Conservation (phyloP, 495 filamentous ascomycete genomes). For the Beverwykella pulmonaria region DNA sequence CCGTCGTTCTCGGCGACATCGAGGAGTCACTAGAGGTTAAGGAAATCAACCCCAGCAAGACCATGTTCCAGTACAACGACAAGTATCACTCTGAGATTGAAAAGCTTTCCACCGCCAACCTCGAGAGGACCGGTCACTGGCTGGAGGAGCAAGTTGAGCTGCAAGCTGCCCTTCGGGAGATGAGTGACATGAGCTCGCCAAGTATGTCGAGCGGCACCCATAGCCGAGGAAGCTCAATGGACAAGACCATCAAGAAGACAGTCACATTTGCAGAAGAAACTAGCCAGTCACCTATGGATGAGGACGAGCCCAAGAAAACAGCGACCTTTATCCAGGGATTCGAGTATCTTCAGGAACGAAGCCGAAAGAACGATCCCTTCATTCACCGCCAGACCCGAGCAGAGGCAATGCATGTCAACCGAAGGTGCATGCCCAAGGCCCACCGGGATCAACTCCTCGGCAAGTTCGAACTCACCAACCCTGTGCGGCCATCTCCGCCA, state of each 20-base stretch:
- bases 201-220: conserved; percentile 18
- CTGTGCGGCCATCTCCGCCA: conserved; percentile 52
- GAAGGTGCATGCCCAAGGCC: conserved; percentile 53
- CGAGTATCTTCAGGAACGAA: conserved; percentile 64
- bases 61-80: conserved; percentile 68
- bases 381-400: conserved; percentile 81
- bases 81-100: conserved; percentile 68
- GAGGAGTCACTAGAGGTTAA: conserved; percentile 44
- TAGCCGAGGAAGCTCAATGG: conserved; percentile 36
- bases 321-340: conserved; percentile 93
- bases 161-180: conserved; percentile 63
- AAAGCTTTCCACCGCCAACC: conserved; percentile 62
- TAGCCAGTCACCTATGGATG: conserved; percentile 25
- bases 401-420: conserved; percentile 83
- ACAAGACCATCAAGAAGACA: conserved; percentile 60
- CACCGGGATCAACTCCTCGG: conserved; percentile 69
- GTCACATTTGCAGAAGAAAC: conserved; percentile 72
- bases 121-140: conserved; percentile 83
- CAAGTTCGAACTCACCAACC: conserved; percentile 68
- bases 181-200: conserved; percentile 52
- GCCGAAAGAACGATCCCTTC: conserved; percentile 69
- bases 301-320: conserved; percentile 54
- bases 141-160: conserved; percentile 66
- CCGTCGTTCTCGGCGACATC: conserved; percentile 20
- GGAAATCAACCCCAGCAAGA: conserved; percentile 44